Base-by-base conservation (phyloP, 2,329 filamentous ascomycete species). In the Alternaria brassicicola region DNA sequence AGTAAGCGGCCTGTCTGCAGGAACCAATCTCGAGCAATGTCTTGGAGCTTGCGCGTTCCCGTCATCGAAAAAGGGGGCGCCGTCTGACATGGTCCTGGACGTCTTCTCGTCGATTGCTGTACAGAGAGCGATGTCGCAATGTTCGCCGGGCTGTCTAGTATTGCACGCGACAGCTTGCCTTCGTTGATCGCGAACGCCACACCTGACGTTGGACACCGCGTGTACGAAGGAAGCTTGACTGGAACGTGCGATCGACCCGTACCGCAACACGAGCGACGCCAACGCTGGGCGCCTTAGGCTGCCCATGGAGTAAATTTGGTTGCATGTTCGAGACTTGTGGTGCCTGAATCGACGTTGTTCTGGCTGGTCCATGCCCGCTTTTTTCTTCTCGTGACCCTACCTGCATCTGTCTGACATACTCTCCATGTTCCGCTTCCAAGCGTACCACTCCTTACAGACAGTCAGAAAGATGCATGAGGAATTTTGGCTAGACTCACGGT, bases 21-120 rank as follows among this genome's bases (percentile, higher is more conserved):
- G 55, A 59, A 57, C 57, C 25, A 39, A 15, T 46, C 48, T 39
- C 31, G 21, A 21, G 23, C n/a, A 54, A 46, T 41, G 39, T 48
- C 58, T 54, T 57, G 50, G 45, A 25, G 51, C 52, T 59, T 52
- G 53, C 57, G 57, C 47, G 47, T 56, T 58, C 47, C 41, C 26
- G 17, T 45, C 42, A 33, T 48, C 41, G 23, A 8, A 55, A 49
- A 36, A 36, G 41, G 50, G 50, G 50, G 50, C 36, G 6, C 13
- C 30, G 12, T 3, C 21, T 15, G 17, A 15, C 33, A 19, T 38
- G 2, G n/a, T 26, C 12, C 12, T 31, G 28, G 8, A 21, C 17
- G 28, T 10, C 9, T n/a, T 31, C 7, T n/a, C 12, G 0, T 7
- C 19, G 28, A 21, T 33, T 46, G 33, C 43, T 46, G 23, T 33